A percentile compares a stretch with the other conserved stretches of the same genome.
phyloP scores from a whole-genome alignment of 768 basidiomycete species.

The Tulasnella sp. region DNA sequence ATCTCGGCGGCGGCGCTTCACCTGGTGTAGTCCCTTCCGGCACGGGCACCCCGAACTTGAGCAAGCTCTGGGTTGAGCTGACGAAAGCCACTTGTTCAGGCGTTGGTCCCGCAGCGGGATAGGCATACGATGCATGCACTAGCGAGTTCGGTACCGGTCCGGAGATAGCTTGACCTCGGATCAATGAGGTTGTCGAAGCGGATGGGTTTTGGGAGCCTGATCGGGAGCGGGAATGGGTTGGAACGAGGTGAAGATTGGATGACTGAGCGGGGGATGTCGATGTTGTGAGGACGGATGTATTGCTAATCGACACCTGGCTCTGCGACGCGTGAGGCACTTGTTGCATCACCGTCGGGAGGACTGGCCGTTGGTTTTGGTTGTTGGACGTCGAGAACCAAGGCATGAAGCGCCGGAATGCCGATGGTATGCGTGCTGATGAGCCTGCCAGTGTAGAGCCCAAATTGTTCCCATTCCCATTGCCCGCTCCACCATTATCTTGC shows the following conservation, averaged over 20 bases:
- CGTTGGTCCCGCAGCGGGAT: slow-evolving; percentile 51
- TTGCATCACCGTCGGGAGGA: not conserved
- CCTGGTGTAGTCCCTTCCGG: too few species aligned
- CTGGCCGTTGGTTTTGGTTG: not conserved
- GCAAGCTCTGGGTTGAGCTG: slow-evolving; percentile 52
- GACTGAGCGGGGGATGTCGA: slow-evolving; percentile 24
- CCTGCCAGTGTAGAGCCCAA: not conserved
- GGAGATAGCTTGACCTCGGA: slow-evolving; percentile 39
- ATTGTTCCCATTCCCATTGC: not conserved
- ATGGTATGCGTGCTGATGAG: slow-evolving; percentile 2
- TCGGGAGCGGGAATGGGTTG: slow-evolving; percentile 10
- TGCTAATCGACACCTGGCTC: not conserved
- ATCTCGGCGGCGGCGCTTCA: too few species aligned
- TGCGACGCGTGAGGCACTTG: not conserved
- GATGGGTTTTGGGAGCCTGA: slow-evolving; percentile 19
- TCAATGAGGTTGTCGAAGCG: slow-evolving; percentile 53
- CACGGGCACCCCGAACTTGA: slow-evolving; percentile 54
- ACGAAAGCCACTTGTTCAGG: slow-evolving; percentile 52
- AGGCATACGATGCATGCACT: slow-evolving; percentile 57
- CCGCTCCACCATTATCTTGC: not conserved
- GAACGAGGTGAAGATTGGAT: slow-evolving; percentile 6
- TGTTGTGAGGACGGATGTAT: slow-evolving; percentile 19
- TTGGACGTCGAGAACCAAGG: slow-evolving; percentile 9
- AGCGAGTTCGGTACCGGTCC: slow-evolving; percentile 65
- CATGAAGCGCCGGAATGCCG: slow-evolving; percentile 10